Evolutionary conservation across 495 filamentous ascomycete species (phyloP).

Genomic region (Alectoria sarmentosa): DNA sequence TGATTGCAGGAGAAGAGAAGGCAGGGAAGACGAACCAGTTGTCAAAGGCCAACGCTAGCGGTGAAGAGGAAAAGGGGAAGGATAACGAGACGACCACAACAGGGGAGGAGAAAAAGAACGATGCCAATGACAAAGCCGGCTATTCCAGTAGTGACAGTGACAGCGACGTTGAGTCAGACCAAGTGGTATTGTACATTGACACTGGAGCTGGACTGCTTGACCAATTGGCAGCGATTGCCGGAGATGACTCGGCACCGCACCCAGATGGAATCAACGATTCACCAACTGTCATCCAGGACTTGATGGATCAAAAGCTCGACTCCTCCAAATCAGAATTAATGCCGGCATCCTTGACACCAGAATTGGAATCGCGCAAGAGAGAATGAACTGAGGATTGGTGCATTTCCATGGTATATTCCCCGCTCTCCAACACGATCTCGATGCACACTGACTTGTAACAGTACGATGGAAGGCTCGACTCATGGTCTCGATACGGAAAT

Average conservation of each 20-base stretch:
- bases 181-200: background rate
- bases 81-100: background rate
- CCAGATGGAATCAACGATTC: background rate
- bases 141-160: background rate
- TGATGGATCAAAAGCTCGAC: conserved; percentile 1
- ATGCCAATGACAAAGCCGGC: background rate
- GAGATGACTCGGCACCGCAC: background rate
- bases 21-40: conserved; percentile 1
- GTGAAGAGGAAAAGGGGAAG: background rate
- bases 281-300: background rate
- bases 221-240: background rate
- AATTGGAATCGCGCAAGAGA: background rate
- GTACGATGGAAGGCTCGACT: background rate
- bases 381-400: background rate
- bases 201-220: background rate
- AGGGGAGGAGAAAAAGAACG: conserved; percentile 1
- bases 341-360: background rate
- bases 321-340: background rate
- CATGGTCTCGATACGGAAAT: background rate
- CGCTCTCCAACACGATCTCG: background rate
- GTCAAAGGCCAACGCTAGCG: background rate
- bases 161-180: background rate
- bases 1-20: background rate
- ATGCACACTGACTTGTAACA: background rate
- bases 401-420: background rate